phyloP scores from a whole-genome alignment of 306 rosid species.

The Cyclanthera cordifolia region DNA sequence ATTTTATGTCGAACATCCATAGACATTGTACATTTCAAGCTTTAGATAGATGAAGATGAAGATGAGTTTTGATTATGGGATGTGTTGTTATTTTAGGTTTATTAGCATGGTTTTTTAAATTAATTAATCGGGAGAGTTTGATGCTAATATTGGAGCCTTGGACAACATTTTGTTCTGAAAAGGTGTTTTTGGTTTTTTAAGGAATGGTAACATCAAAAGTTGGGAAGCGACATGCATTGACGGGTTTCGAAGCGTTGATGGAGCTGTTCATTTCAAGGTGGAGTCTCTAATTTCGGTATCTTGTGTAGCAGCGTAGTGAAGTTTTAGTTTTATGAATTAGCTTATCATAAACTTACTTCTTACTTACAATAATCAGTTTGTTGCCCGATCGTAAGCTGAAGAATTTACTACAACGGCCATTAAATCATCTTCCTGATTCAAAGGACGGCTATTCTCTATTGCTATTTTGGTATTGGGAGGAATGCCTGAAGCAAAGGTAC shows the following conservation, averaged over 20 bases:
- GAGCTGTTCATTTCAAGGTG: constrained; percentile 82
- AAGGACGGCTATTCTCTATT: constrained; percentile 88
- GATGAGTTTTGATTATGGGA: background rate
- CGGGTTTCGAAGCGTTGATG: constrained; percentile 80
- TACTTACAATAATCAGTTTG: constrained; percentile 38
- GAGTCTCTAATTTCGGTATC: background rate
- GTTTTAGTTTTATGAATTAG: constrained; percentile 4
- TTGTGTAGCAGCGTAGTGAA: background rate
- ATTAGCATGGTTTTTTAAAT: background rate
- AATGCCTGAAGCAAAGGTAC: constrained; percentile 90
- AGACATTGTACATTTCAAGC: no score
- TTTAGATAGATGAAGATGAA: background rate
- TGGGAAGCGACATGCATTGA: constrained; percentile 86
- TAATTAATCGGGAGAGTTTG: background rate
- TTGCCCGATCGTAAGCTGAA: constrained; percentile 88
- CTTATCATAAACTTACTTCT: constrained; percentile 2
- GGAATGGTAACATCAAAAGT: constrained; percentile 98
- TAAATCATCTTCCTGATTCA: constrained; percentile 58
- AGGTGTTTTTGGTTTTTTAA: constrained; percentile 19
- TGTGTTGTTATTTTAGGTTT: background rate
- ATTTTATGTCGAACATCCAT: no score
- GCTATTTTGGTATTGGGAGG: constrained; percentile 93
- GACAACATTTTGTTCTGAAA: constrained; percentile 1
- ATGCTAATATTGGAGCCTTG: background rate
- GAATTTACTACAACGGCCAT: constrained; percentile 56